phyloP scores from a whole-genome alignment of 129 eudicot genomes.

The Centrapalus pauciflorus region DNA sequence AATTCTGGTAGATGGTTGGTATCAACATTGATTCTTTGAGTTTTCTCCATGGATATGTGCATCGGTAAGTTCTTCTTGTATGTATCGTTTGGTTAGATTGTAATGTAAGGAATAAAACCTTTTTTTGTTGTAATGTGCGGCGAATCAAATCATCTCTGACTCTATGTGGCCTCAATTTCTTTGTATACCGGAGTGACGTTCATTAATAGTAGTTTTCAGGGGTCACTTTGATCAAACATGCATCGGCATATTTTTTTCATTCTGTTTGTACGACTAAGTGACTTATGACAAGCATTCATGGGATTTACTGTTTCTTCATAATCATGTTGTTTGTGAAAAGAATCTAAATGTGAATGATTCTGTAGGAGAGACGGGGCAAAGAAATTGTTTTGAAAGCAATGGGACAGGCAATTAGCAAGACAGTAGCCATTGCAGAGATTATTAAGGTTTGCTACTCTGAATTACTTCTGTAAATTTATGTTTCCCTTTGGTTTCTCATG shows the following conservation, averaged over 20 bases:
- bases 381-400: slow-evolving; percentile 91
- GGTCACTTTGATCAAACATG: background rate
- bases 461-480: background rate
- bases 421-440: slow-evolving; percentile 82
- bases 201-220: background rate
- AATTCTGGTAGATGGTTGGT: slow-evolving; percentile 3
- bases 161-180: background rate
- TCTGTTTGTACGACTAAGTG: background rate
- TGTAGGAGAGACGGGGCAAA: slow-evolving; percentile 62
- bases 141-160: background rate
- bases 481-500: background rate
- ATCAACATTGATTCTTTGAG: slow-evolving; percentile 1
- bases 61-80: background rate
- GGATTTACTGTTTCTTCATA: background rate
- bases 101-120: background rate
- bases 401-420: slow-evolving; percentile 97
- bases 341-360: slow-evolving; percentile 8
- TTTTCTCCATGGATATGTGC: slow-evolving; percentile 11
- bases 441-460: slow-evolving; percentile 50
- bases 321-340: background rate
- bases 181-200: too few species aligned
- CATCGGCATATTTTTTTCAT: background rate
- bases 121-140: too few species aligned
- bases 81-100: slow-evolving; percentile 3
- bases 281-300: background rate